Conservation (phyloP, 805 yeast species). For the Candida vaughaniae region DNA sequence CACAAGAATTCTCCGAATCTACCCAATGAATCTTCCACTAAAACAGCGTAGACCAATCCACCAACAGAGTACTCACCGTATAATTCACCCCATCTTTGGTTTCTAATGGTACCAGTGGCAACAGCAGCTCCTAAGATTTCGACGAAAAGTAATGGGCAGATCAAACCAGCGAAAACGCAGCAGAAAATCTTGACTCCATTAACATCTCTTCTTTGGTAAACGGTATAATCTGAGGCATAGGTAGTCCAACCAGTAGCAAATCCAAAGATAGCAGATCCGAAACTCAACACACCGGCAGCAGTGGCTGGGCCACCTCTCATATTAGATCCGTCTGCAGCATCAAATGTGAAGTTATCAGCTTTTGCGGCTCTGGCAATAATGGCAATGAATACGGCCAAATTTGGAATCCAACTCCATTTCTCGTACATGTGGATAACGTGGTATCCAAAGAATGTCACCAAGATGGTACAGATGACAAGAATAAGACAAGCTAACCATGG, state of each 20-base stretch:
- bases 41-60: slow-evolving; percentile 77
- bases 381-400: slow-evolving; percentile 66
- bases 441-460: slow-evolving; percentile 84
- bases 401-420: slow-evolving; percentile 88
- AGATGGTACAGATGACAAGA: slow-evolving; percentile 61
- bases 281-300: slow-evolving; percentile 75
- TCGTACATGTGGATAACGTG: slow-evolving; percentile 78
- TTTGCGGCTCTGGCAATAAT: slow-evolving; percentile 74
- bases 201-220: slow-evolving; percentile 72
- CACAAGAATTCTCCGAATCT: slow-evolving; percentile 90
- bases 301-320: slow-evolving; percentile 56
- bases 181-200: slow-evolving; percentile 59
- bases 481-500: slow-evolving; percentile 90
- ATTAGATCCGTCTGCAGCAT: slow-evolving; percentile 21
- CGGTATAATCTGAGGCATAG: slow-evolving; percentile 89
- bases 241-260: slow-evolving; percentile 95
- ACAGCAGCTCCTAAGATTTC: slow-evolving; percentile 86
- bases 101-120: slow-evolving; percentile 60
- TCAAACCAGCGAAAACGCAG: slow-evolving; percentile 62
- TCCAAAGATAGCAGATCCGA: slow-evolving; percentile 82
- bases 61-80: slow-evolving; percentile 40
- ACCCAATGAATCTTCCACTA: slow-evolving; percentile 77
- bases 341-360: slow-evolving; percentile 54
- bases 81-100: slow-evolving; percentile 27
- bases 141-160: slow-evolving; percentile 67